Conservation (phyloP, 2,329 filamentous ascomycete species). For the Coniochaeta sp. region DNA sequence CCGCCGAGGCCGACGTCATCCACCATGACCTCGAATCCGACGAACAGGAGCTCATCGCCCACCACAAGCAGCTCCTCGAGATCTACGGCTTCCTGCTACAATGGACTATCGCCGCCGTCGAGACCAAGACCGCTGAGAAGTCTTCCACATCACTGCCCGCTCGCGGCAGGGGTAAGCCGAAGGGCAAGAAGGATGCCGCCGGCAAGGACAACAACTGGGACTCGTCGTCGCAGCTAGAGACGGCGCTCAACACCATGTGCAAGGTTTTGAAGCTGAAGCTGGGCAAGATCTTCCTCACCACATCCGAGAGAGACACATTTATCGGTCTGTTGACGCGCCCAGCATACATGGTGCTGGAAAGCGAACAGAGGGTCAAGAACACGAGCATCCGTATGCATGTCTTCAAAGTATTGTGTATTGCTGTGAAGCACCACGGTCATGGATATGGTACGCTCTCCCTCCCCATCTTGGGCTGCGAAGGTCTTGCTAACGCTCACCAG, state of each 20-base stretch:
- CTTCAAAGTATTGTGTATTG: conserved; percentile 94
- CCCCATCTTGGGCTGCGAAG: neutral
- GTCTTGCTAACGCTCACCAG: conserved; percentile 35
- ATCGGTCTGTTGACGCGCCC: conserved; percentile 86
- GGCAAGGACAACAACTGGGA: conserved; percentile 79
- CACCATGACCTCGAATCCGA: conserved; percentile 84
- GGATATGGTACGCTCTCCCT: conserved; percentile 72
- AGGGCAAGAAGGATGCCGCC: conserved; percentile 63
- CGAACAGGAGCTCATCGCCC: conserved; percentile 77
- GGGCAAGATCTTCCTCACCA: conserved; percentile 88
- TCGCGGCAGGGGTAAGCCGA: conserved; percentile 67
- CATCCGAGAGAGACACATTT: conserved; percentile 92
- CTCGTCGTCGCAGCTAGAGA: conserved; percentile 78
- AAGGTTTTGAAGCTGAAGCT: conserved; percentile 92
- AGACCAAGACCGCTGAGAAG: conserved; percentile 89
- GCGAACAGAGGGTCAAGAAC: conserved; percentile 84
- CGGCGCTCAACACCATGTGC: conserved; percentile 87
- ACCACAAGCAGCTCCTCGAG: conserved; percentile 88
- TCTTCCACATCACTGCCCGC: conserved; percentile 63
- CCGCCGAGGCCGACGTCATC: conserved; percentile 77
- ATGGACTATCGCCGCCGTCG: conserved; percentile 92
- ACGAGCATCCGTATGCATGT: conserved; percentile 90
- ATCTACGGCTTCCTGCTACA: conserved; percentile 91
- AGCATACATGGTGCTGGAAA: conserved; percentile 90
- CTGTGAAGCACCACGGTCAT: conserved; percentile 95